Conservation (phyloP, 345 rosid species). For the Brassica napus region DNA sequence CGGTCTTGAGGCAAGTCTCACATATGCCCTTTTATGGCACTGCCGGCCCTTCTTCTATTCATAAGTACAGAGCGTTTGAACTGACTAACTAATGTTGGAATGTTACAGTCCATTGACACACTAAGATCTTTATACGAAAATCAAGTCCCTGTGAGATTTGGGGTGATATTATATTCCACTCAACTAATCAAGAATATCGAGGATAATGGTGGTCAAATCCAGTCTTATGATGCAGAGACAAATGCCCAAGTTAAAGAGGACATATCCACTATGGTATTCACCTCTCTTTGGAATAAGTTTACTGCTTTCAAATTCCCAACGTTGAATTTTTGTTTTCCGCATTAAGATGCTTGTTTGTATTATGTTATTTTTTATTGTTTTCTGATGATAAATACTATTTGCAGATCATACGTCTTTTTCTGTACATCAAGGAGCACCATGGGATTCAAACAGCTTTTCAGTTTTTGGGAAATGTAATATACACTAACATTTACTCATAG, state of each 20-base stretch:
- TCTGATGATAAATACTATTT: slow-evolving; percentile 33
- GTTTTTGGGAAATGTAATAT: slow-evolving; percentile 81
- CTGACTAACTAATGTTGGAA: slow-evolving; percentile 36
- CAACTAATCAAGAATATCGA: slow-evolving; percentile 64
- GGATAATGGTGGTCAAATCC: slow-evolving; percentile 53
- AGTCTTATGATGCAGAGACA: slow-evolving; percentile 42
- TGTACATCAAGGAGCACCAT: slow-evolving; percentile 80
- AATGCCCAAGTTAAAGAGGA: slow-evolving; percentile 62
- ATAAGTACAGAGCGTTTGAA: slow-evolving; percentile 20
- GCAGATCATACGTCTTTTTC: slow-evolving; percentile 89
- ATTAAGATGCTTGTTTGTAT: slow-evolving; percentile 15
- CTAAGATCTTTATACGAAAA: slow-evolving; percentile 76
- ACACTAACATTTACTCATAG: slow-evolving; percentile 20
- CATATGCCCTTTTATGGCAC: slow-evolving; percentile 11
- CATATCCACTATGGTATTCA: slow-evolving; percentile 80
- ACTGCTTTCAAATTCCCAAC: slow-evolving; percentile 4
- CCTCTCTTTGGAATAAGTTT: slow-evolving; percentile 22
- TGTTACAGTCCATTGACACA: slow-evolving; percentile 72
- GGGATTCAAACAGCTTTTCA: slow-evolving; percentile 79
- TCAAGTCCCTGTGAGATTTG: slow-evolving; percentile 87
- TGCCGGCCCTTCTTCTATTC: slow-evolving; percentile 15
- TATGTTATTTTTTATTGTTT: neutral
- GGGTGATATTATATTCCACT: slow-evolving; percentile 78
- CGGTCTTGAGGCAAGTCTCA: slow-evolving; percentile 83
- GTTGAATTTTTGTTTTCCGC: neutral